Evolutionary conservation across 1,284 basidiomycete species (phyloP), one percentile per base, ranked within the genome.

Genomic region (Trametes versicolor): DNA sequence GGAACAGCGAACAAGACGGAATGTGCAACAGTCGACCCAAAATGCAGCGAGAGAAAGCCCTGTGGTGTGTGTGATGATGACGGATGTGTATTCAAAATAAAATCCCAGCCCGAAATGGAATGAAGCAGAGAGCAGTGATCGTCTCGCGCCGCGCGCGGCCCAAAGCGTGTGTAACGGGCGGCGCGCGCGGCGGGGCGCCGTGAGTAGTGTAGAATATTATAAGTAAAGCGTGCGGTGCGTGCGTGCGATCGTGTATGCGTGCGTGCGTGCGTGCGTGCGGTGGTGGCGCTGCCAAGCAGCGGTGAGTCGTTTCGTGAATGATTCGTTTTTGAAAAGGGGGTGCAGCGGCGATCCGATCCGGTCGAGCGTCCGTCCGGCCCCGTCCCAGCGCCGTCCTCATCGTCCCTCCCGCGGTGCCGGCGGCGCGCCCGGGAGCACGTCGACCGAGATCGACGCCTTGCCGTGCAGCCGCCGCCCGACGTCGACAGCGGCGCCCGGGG

Each of bases 261-360:
- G 54, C 27, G 23, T 70, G 70, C 65, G 70, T 71, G 70, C 69
- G 72, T 73, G 70, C 68, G 68, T 70, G 67, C 62, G 62, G 63
- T 69, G 64, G 62, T 39, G 53, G 29, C 55, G 64, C 21, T 56
- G 54, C 58, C 41, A 21, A 27, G 29, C 23, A 49, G 58, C 58
- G 29, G 39, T 45, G 54, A 47, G 63, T 68, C 66, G 67, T 69
- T 64, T 66, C 67, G 65, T 69, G 52, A 65, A 68, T 62, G 64
- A 62, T 54, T 55, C 58, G 60, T 59, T 65, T 65, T 65, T 55
- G 61, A 63, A 49, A 49, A 32, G 52, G 32, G 17, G 12, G 53
- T 50, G 57, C 41, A 29, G 47, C 36, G 36, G 43, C 34, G 12
- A 36, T 19, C 50, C 29, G 29, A 23, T 36, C 53, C 36, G 54